These are phyloP conservation scores for Pseudogymnoascus sp. DNA, from an alignment of 2,329 filamentous ascomycete genomes.

Conservation along the genomic window DNA sequence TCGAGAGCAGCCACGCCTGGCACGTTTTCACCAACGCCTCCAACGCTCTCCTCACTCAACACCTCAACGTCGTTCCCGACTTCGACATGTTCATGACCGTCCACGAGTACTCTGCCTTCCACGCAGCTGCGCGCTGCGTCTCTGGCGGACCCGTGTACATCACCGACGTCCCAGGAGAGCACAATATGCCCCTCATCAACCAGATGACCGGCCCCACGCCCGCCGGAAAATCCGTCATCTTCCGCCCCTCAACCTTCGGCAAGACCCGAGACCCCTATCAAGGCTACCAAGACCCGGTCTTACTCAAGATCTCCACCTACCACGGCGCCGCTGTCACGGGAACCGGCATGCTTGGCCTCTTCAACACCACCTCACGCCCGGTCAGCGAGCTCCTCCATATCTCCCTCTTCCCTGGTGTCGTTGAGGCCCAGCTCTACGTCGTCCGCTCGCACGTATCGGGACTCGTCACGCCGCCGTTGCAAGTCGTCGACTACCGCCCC, in stretches of 20 bases:
- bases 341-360: conserved; percentile 72
- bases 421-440: conserved; percentile 55
- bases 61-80: conserved; percentile 82
- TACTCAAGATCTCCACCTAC: conserved; percentile 76
- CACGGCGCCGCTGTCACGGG: conserved; percentile 62
- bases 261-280: conserved; percentile 69
- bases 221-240: conserved; percentile 68
- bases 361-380: conserved; percentile 65
- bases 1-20: conserved; percentile 79
- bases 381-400: conserved; percentile 66
- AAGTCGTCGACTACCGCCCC: conserved; percentile 31
- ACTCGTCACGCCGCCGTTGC: conserved; percentile 49
- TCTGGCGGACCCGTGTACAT: conserved; percentile 92
- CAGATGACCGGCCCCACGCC: conserved; percentile 76
- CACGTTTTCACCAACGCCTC: conserved; percentile 93
- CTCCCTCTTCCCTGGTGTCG: conserved; percentile 65
- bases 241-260: conserved; percentile 70
- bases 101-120: conserved; percentile 68
- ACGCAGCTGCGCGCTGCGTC: conserved; percentile 83
- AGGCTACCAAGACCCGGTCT: conserved; percentile 62
- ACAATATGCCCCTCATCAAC: conserved; percentile 67
- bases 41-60: conserved; percentile 74
- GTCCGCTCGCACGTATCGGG: conserved; percentile 67
- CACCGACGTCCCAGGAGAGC: conserved; percentile 79
- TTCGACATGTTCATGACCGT: conserved; percentile 66